A percentile compares a stretch with the other conserved stretches of the same genome.
Conservation (phyloP, 345 rosid genomes). For the Lenwebbia sp. region DNA sequence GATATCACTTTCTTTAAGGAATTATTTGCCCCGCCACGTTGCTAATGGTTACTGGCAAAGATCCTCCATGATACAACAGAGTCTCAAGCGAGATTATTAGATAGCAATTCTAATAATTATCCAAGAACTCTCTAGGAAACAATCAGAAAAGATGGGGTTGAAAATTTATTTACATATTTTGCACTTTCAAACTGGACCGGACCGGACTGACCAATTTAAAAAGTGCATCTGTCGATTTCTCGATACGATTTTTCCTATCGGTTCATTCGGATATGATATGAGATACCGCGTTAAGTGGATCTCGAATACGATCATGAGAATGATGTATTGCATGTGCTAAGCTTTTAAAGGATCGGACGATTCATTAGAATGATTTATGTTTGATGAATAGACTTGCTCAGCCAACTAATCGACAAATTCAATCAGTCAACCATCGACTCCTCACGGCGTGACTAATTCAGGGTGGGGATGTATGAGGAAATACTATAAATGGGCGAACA, state of each 20-base stretch:
- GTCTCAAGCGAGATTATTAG: no score
- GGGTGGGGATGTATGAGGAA: background rate
- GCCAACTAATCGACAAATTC: no score
- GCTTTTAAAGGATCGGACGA: background rate
- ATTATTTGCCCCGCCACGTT: no score
- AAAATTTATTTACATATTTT: no score
- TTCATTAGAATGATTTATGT: background rate
- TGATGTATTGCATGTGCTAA: accelerated
- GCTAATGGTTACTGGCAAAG: no score
- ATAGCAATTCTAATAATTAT: no score
- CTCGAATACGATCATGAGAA: accelerated
- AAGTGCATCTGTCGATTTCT: no score
- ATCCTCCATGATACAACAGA: no score
- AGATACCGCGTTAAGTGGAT: background rate
- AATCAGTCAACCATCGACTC: background rate
- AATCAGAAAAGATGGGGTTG: no score
- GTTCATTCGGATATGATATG: accelerated
- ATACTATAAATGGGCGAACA: background rate
- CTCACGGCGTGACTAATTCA: background rate
- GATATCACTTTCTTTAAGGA: no score
- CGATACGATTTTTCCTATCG: background rate
- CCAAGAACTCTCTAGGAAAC: no score
- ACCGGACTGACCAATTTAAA: background rate
- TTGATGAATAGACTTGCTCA: background rate
- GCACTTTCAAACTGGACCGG: background rate